Evolutionary conservation across 495 filamentous ascomycete genomes (phyloP).

Genomic region (Hypoxylon crocopeplum): DNA sequence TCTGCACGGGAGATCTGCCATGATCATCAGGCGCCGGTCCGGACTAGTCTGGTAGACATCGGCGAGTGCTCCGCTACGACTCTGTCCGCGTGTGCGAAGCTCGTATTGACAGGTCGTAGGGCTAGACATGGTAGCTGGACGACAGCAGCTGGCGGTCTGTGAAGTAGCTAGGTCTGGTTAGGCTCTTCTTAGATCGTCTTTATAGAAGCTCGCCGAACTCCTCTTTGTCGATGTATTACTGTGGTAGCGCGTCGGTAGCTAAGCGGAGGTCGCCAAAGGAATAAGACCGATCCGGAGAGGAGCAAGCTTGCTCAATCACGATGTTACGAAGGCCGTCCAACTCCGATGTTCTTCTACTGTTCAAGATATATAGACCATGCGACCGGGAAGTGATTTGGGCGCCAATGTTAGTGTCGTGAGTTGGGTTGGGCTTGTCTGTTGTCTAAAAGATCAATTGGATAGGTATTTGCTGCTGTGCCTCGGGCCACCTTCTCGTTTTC

Average conservation of each 20-base stretch:
- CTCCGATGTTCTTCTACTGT: not conserved
- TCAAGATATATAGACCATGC: not conserved
- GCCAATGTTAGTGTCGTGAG: not conserved
- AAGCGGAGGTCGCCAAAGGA: slow-evolving; percentile 1
- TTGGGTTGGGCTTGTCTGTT: not conserved
- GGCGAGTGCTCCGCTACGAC: slow-evolving; percentile 10
- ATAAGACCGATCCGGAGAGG: not conserved
- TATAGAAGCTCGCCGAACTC: not conserved
- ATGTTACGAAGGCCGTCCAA: not conserved
- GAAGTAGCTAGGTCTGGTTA: not conserved
- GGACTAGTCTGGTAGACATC: slow-evolving; percentile 7
- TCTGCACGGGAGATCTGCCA: slow-evolving; percentile 13
- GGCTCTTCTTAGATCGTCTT: not conserved
- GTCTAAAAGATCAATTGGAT: slow-evolving; percentile 1
- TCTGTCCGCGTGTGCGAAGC: not conserved
- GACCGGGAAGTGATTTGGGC: not conserved
- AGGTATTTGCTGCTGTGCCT: too few relatives aligned
- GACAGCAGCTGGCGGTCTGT: not conserved
- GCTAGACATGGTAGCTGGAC: slow-evolving; percentile 2
- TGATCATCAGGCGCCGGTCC: slow-evolving; percentile 3
- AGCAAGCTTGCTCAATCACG: not conserved
- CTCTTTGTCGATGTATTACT: slow-evolving; percentile 2
- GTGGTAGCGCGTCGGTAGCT: not conserved
- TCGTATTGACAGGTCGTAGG: slow-evolving; percentile 13
- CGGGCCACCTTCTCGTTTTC: too few relatives aligned